phyloP scores from a whole-genome alignment of 2,329 filamentous ascomycete species.

The Aspergillus sp. region DNA sequence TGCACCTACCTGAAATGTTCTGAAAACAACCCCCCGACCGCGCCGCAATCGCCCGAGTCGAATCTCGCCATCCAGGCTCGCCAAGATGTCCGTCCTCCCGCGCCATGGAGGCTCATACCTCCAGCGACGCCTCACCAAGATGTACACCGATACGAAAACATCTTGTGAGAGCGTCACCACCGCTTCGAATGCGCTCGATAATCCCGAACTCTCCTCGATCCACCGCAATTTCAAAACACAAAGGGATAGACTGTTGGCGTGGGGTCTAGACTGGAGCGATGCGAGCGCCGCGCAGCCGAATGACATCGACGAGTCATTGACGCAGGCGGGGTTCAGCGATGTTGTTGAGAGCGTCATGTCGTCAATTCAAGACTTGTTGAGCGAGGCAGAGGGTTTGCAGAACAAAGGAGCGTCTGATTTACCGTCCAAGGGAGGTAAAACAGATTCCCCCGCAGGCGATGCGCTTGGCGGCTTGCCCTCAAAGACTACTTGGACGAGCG shows the following conservation, averaged over 20 bases:
- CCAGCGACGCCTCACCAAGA: conserved; percentile 59
- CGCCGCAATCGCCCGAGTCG: conserved; percentile 12
- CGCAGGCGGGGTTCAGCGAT: conserved; percentile 65
- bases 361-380: conserved; percentile 66
- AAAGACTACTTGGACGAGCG: conserved; percentile 53
- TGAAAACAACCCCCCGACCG: conserved; percentile 21
- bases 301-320: conserved; percentile 66
- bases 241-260: conserved; percentile 66
- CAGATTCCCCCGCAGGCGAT: conserved; percentile 36
- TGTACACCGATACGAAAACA: conserved; percentile 68
- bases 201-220: conserved; percentile 60
- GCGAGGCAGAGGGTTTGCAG: conserved; percentile 64
- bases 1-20: conserved; percentile 18
- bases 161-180: conserved; percentile 61
- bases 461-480: conserved; percentile 37
- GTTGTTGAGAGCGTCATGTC: conserved; percentile 67
- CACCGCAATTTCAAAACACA: conserved; percentile 66
- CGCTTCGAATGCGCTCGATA: conserved; percentile 53
- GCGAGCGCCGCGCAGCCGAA: conserved; percentile 60
- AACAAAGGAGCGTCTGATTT: conserved; percentile 47
- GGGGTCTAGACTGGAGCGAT: conserved; percentile 70
- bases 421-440: conserved; percentile 41
- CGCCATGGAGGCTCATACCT: conserved; percentile 50
- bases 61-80: conserved; percentile 22
- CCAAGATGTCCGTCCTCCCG: conserved; percentile 51